These are phyloP conservation scores for Talaromyces sp. DNA, from an alignment of 2,329 filamentous ascomycete species.

Conservation along the genomic window DNA sequence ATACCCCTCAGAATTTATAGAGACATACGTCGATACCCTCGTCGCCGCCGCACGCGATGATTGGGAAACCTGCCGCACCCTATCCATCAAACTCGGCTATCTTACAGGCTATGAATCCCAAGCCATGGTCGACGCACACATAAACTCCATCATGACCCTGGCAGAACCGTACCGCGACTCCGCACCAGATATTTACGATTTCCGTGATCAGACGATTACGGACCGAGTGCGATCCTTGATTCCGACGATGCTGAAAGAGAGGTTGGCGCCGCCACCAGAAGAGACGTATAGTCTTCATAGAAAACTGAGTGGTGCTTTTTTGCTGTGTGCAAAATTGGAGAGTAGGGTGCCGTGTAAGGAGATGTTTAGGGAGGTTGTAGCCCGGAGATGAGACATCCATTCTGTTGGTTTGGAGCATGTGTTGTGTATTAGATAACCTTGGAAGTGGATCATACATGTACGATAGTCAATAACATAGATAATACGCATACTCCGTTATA, in stretches of 20 bases:
- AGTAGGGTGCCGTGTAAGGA: slow-evolving; percentile 77
- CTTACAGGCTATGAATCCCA: slow-evolving; percentile 84
- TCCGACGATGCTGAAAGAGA: slow-evolving; percentile 86
- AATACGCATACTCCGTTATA: neutral
- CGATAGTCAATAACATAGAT: neutral
- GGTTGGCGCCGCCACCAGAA: slow-evolving; percentile 86
- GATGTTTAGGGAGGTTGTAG: slow-evolving; percentile 58
- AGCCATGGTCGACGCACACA: slow-evolving; percentile 84
- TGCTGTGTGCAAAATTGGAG: slow-evolving; percentile 82
- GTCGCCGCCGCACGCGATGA: slow-evolving; percentile 74
- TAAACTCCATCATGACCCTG: slow-evolving; percentile 81
- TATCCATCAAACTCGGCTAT: slow-evolving; percentile 80
- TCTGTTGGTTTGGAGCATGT: neutral
- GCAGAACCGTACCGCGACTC: slow-evolving; percentile 81
- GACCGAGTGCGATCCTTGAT: slow-evolving; percentile 85
- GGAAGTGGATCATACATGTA: neutral
- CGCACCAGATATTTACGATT: slow-evolving; percentile 85
- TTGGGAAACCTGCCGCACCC: slow-evolving; percentile 57
- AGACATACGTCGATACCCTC: slow-evolving; percentile 74
- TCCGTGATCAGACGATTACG: slow-evolving; percentile 91
- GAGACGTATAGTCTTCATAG: slow-evolving; percentile 95
- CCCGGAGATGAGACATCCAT: neutral
- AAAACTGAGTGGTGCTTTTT: slow-evolving; percentile 90
- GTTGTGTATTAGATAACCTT: slow-evolving; percentile 4
- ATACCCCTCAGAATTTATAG: slow-evolving; percentile 75